Evolutionary conservation across 2,329 filamentous ascomycete genomes (phyloP), one percentile per base, ranked within the genome.

Genomic region (Dactylellina parvicollis): DNA sequence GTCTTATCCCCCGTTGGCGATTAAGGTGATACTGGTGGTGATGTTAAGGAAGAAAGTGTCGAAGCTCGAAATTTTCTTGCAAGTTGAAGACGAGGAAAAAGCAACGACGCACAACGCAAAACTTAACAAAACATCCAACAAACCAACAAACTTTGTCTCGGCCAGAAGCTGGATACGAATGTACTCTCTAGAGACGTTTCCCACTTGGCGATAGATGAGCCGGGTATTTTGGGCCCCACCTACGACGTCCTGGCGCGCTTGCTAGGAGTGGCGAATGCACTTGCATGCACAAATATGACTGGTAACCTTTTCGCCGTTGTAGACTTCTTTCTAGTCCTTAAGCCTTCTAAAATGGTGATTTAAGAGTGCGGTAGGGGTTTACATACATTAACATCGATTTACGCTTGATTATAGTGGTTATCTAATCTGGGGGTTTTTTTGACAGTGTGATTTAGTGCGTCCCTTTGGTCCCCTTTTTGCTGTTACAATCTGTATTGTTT

Each of bases 11-110:
- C n/a, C n/a, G n/a, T n/a, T n/a, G n/a, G n/a, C n/a, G n/a, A n/a
- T n/a, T n/a, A n/a, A 8, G 36, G 5, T 34, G 34, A 16, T 38
- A 20, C 7, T 26, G 49, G 5, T n/a, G 8, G 18, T 16, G 14
- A 24, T 55, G 34, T 22, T 38, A 5, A 28, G 24, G 1, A 20
- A 34, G 10, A 1, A n/a, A 20, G 16, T 20, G 22, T 16, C 26
- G 54, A 38, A 16, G 64, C 32, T 61, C 10, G 36, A 61, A 50
- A 61, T 61, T 50, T 61, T 61, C 50, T 30, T 64, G 24, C 9
- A 30, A 14, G 20, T 42, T 49, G 28, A 14, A 50, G 34, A 22
- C 49, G 30, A 22, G 10, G 7, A 49, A 50, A 38, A 42, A 42
- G 22, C 52, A 42, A 42, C 32, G 10, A 38, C 32, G 20, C 30